These are phyloP conservation scores for Saccharomyces hybrid DNA, from an alignment of 1,139 yeast genomes.

Conservation along the genomic window DNA sequence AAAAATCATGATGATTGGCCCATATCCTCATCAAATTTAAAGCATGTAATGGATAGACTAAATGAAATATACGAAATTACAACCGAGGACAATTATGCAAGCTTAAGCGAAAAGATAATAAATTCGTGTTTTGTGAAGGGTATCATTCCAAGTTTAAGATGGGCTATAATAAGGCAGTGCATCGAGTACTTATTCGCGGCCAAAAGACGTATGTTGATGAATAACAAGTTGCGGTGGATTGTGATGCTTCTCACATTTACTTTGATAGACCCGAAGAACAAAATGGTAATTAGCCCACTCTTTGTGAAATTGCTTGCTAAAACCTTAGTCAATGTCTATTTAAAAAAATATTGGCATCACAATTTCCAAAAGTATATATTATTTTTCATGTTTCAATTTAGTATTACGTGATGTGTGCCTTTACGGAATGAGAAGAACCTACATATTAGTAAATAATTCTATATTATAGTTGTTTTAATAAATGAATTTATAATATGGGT, in stretches of 20 bases:
- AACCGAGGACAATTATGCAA: conserved; percentile 8
- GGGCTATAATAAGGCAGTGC: conserved; percentile 26
- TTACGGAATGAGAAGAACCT: not conserved
- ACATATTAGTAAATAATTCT: not conserved
- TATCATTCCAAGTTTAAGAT: conserved; percentile 19
- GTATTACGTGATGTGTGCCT: not conserved
- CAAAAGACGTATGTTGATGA: not conserved
- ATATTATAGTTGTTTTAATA: not conserved
- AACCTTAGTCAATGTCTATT: not conserved
- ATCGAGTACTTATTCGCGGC: conserved; percentile 5
- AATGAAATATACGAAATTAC: conserved; percentile 23
- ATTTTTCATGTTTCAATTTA: not conserved
- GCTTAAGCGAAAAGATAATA: conserved; percentile 14
- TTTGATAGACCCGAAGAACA: not conserved
- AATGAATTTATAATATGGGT: not conserved
- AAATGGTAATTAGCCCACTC: not conserved
- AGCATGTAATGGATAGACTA: conserved; percentile 20
- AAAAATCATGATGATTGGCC: conserved; percentile 9
- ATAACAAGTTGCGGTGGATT: not conserved
- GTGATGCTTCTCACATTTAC: not conserved
- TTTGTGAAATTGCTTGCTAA: not conserved
- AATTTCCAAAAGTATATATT: not conserved
- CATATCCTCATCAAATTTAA: conserved; percentile 12
- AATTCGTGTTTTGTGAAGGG: conserved; percentile 19
- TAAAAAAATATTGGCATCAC: not conserved